phyloP scores from a whole-genome alignment of 2,329 filamentous ascomycete genomes.

The Emergomyces africanus region DNA sequence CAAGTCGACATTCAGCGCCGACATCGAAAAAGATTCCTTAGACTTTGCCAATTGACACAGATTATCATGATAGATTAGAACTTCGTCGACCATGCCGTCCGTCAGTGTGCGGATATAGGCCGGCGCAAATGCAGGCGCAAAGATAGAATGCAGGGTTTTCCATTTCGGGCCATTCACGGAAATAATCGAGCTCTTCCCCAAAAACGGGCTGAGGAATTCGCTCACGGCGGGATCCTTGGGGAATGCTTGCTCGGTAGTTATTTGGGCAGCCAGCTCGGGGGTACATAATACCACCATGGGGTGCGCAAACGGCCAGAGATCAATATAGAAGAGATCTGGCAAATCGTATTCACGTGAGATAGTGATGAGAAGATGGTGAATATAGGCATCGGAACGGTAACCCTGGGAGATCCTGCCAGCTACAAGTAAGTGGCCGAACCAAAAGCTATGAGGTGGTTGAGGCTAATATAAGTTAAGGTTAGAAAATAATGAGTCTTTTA shows the following conservation, averaged over 20 bases:
- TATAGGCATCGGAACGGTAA: neutral
- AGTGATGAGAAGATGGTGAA: neutral
- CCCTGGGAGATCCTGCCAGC: neutral
- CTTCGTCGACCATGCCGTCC: constrained; percentile 21
- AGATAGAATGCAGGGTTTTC: constrained; percentile 32
- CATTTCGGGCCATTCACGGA: constrained; percentile 27
- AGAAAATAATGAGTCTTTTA: neutral
- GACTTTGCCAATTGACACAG: constrained; percentile 23
- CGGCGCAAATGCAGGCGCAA: constrained; percentile 25
- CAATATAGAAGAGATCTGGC: constrained; percentile 19
- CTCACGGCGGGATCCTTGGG: constrained; percentile 22
- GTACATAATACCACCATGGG: constrained; percentile 27
- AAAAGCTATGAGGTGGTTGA: constrained; percentile 1
- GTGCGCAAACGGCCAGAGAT: constrained; percentile 26
- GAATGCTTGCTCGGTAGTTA: constrained; percentile 24
- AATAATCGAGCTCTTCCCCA: constrained; percentile 22
- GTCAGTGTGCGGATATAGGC: constrained; percentile 20
- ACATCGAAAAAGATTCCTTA: neutral
- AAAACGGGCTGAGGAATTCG: constrained; percentile 17
- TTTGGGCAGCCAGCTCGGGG: constrained; percentile 27
- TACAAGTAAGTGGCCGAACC: constrained; percentile 1
- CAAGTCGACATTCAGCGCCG: constrained; percentile 8
- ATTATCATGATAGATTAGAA: constrained; percentile 20
- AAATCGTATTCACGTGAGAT: constrained; percentile 2
- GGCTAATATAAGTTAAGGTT: neutral